Percentiles rank a stretch among this genome's conserved stretches.
Evolutionary conservation across 257 asterid genomes (phyloP).

Genomic region (Ophiorrhiza pumila): DNA sequence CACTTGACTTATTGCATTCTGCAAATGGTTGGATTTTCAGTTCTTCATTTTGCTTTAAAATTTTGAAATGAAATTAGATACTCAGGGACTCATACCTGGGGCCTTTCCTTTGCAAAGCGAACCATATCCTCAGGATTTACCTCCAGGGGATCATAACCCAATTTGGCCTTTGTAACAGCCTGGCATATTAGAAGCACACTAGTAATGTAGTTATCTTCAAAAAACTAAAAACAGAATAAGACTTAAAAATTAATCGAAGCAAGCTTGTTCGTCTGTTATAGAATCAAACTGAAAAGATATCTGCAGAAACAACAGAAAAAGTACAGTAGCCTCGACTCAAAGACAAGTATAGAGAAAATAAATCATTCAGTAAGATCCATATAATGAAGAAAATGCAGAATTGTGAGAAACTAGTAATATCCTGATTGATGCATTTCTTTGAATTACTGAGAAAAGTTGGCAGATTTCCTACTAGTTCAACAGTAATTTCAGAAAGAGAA

Average conservation of each 20-base stretch:
- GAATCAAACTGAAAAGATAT: neutral
- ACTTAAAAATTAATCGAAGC: neutral
- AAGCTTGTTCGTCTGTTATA: neutral
- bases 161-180: constrained; percentile 98
- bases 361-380: neutral
- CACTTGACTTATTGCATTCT: neutral
- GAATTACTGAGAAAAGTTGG: neutral
- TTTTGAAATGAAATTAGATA: neutral
- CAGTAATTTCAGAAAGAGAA: neutral
- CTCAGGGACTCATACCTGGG: constrained; percentile 62
- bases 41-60: neutral
- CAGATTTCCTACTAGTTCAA: neutral
- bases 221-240: neutral
- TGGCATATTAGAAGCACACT: constrained; percentile 30
- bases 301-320: neutral
- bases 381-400: neutral
- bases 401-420: neutral
- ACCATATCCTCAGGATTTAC: constrained; percentile 99
- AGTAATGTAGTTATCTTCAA: neutral
- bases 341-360: constrained; percentile 3
- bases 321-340: neutral
- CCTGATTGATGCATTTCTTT: neutral
- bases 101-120: constrained; percentile 90
- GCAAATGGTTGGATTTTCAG: neutral
- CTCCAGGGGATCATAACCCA: constrained; percentile 96